Evolutionary conservation across 2,329 filamentous ascomycete genomes (phyloP).

Genomic region (Fusarium pseudograminearum): DNA sequence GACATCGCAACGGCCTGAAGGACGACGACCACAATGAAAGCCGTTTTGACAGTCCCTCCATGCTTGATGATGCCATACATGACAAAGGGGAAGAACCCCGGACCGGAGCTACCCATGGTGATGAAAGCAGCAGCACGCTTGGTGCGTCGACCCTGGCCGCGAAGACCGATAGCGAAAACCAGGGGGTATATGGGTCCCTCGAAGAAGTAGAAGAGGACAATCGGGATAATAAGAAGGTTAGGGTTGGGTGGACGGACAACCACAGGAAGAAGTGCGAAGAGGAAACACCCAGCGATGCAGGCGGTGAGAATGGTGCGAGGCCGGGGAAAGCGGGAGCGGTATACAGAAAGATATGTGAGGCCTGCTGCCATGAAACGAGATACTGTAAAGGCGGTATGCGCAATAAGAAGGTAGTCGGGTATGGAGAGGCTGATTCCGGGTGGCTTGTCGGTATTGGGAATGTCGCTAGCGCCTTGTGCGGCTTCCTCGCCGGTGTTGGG

Average conservation of each 20-base stretch:
- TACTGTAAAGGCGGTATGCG: slow-evolving; percentile 77
- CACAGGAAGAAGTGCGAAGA: slow-evolving; percentile 64
- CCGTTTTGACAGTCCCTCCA: slow-evolving; percentile 71
- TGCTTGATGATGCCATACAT: slow-evolving; percentile 74
- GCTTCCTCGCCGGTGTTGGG: slow-evolving; percentile 37
- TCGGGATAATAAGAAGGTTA: slow-evolving; percentile 67
- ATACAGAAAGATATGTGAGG: slow-evolving; percentile 69
- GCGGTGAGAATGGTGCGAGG: slow-evolving; percentile 77
- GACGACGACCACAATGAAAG: slow-evolving; percentile 72
- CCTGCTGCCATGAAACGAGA: slow-evolving; percentile 77
- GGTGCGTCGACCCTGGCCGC: slow-evolving; percentile 82
- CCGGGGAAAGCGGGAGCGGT: slow-evolving; percentile 65
- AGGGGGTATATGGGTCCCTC: slow-evolving; percentile 87
- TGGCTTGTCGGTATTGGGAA: slow-evolving; percentile 52
- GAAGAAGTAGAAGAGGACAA: slow-evolving; percentile 80
- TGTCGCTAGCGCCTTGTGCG: slow-evolving; percentile 40
- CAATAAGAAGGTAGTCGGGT: slow-evolving; percentile 77
- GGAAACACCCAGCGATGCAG: slow-evolving; percentile 70
- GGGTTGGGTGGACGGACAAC: slow-evolving; percentile 59
- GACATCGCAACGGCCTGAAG: slow-evolving; percentile 60
- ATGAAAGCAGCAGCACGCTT: slow-evolving; percentile 83
- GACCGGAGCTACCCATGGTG: slow-evolving; percentile 79
- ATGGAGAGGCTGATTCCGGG: slow-evolving; percentile 65
- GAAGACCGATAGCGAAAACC: slow-evolving; percentile 81
- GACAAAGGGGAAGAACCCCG: slow-evolving; percentile 79